phyloP scores from a whole-genome alignment of 1,139 yeast species.

The Debaryomyces psychrophilus region DNA sequence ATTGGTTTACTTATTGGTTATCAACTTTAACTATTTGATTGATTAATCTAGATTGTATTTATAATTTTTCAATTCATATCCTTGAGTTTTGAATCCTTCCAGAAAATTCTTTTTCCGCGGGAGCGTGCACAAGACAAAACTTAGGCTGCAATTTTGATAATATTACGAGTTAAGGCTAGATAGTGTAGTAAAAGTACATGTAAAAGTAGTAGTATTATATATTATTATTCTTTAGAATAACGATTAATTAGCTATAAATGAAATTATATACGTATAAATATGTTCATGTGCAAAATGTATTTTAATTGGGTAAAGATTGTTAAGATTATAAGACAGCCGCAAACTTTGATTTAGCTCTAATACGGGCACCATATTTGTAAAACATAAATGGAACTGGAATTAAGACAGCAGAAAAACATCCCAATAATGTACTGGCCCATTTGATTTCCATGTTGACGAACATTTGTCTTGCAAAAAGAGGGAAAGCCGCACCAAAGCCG shows the following conservation, averaged over 20 bases:
- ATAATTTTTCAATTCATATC: conserved; percentile 6
- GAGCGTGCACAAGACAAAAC: neutral
- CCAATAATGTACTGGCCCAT: conserved; percentile 84
- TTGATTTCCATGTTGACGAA: conserved; percentile 71
- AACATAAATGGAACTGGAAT: conserved; percentile 80
- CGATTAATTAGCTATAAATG: neutral
- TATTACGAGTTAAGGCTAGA: neutral
- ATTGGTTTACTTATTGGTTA: conserved; percentile 1
- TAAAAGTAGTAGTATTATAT: neutral
- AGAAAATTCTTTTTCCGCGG: conserved; percentile 10
- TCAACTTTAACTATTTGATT: conserved; percentile 4
- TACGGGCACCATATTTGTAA: conserved; percentile 59
- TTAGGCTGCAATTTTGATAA: neutral
- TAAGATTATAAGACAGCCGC: conserved; percentile 1
- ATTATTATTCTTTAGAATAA: neutral
- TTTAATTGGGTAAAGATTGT: neutral
- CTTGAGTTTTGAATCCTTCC: conserved; percentile 1
- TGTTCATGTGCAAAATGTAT: neutral
- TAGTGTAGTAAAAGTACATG: neutral
- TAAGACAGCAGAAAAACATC: conserved; percentile 63
- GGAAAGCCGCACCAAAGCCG: conserved; percentile 54
- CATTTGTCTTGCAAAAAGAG: conserved; percentile 64
- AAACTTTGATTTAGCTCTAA: conserved; percentile 56
- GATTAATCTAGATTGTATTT: conserved; percentile 1
- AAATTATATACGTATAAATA: too few relatives aligned